Conservation (phyloP, 495 filamentous ascomycete species). For the Tuber aestivum region DNA sequence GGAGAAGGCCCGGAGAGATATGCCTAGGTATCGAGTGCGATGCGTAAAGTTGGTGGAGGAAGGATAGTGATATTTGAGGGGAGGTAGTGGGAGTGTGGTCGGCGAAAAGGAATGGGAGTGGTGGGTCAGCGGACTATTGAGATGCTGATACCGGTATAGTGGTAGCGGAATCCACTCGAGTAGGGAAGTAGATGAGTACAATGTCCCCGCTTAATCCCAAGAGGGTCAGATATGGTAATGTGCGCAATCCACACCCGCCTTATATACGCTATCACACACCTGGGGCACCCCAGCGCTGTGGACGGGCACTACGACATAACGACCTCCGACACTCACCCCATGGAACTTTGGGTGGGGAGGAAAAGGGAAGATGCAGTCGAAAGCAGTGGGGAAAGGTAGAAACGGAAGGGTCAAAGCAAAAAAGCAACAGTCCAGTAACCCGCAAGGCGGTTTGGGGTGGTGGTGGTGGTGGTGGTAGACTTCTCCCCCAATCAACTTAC, state of each 20-base stretch:
- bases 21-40: not conserved
- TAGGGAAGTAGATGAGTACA: not conserved
- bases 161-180: not conserved
- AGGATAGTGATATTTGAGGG: not conserved
- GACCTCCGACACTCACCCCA: not conserved
- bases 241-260: not conserved
- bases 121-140: not conserved
- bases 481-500: not conserved
- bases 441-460: not conserved
- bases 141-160: not conserved
- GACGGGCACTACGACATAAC: not conserved
- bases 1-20: not conserved
- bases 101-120: not conserved
- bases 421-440: not conserved
- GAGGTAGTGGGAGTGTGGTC: not conserved
- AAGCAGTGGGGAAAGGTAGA: not conserved
- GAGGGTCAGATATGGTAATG: not conserved
- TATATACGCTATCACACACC: not conserved
- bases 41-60: not conserved
- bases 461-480: no score
- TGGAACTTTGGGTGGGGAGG: not conserved
- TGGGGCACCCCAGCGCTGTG: not conserved
- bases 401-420: not conserved
- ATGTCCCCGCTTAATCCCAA: not conserved
- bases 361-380: not conserved